Base-by-base conservation (phyloP, 108 stramenopile genomes). In the Nitzschia sp. region DNA sequence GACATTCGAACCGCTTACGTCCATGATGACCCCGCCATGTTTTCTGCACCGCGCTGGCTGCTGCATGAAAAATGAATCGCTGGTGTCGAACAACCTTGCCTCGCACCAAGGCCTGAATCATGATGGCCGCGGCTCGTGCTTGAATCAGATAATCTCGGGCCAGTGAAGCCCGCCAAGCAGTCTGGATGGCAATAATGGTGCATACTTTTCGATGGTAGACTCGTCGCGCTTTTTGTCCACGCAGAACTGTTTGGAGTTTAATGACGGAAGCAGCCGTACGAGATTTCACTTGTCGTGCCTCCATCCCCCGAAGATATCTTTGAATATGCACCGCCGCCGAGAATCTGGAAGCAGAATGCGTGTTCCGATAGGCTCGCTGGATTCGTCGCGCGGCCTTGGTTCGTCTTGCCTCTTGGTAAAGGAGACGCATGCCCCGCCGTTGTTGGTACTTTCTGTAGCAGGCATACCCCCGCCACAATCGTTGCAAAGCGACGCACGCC, bases 131-230 rank as follows among this genome's bases (percentile, higher is more conserved):
- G n/a, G 34, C 59, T 34, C 67, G 66, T 6, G 3, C 8, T 46
- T 24, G 24, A n/a, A 26, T 23, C 30, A 36, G 64, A 11, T 47
- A 2, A 11, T 57, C 63, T 3, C 55, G 36, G 8, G 54, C 54
- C 26, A 54, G 35, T 21, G 53, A 4, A 17, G 34, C 54, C 9
- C 62, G 63, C 72, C 72, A 72, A 9, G 18, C 4, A 28, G 59
- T 21, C 32, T 72, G 72, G 31, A 59, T 28, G 6, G 31, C 3
- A 57, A 30, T 28, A 18, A 57, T 30, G 4, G 13, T 18, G 29
- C 3, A 15, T 2, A 57, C 2, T 25, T 5, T 13, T 57, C 27
- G 26, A 4, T 18, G 3, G 23, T 28, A 57, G 4, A 21, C 15
- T 30, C 3, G 8, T 49, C 24, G 24, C 6, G 15, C 4, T 2